Base-by-base conservation (phyloP, 2,329 filamentous ascomycete genomes). In the Pseudogymnoascus sp. region DNA sequence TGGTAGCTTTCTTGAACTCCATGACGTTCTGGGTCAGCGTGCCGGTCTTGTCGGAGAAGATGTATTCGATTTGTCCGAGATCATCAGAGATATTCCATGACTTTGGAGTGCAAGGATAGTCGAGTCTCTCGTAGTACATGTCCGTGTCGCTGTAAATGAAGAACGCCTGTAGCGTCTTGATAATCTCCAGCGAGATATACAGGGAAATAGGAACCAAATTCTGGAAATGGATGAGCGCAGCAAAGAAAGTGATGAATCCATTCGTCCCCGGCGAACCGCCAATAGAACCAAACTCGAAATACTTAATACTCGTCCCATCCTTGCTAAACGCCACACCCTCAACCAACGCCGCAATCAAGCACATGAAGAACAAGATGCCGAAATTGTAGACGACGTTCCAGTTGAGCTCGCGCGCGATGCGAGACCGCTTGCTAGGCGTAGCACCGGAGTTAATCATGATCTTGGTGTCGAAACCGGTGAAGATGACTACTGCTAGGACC, bases 81-180 rank as follows among this genome's bases (percentile, higher is more conserved):
- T 99, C 95, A 72, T 99, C 95, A 0, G 93, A 97, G 60, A 99
- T 97, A 73, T 97, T 99, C 95, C 95, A 99, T 0, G 93, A 92
- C 73, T 97, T 97, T 4, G 95, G 95, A 8, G 96, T 91, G 73
- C 95, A 99, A 1, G 93, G 92, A 72, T 96, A 93, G 71, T 96
- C 92, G 67, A 97, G 86, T 71, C 86, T 87, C 64, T 95, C 95
- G 78, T 99, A 96, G 77, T 97, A 99, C 95, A 99, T 99, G 72
- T 88, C 86, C 3, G 90, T 84, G 73, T 99, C 95, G 77, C 88
- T 97, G 79, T 96, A 97, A 72, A 99, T 99, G 80, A 99, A 99
- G 73, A 96, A 86, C 3, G 93, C 95, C 76, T 99, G 95, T 10
- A 91, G 81, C 0, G 93, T 95, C 68, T 93, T 89, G 63, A 99